Conservation (phyloP, 768 basidiomycete species). For the Dentipellis fragilis region DNA sequence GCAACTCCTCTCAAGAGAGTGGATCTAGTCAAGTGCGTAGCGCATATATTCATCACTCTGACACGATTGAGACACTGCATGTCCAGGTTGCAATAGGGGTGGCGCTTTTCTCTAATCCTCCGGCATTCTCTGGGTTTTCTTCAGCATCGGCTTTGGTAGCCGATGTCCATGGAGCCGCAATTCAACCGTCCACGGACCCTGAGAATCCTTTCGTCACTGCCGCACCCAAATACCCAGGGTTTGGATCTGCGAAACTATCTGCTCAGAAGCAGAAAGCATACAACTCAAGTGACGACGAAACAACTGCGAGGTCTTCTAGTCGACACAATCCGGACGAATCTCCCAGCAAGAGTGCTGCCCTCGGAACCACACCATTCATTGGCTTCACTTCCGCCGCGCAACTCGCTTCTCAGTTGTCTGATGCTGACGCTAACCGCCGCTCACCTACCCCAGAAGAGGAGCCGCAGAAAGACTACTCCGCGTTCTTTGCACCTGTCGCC, state of each 20-base stretch:
- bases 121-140: neutral
- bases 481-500: neutral
- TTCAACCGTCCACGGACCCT: neutral
- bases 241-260: neutral
- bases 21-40: neutral
- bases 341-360: neutral
- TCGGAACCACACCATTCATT: neutral
- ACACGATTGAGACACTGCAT: neutral
- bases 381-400: neutral
- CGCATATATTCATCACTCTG: neutral
- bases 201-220: constrained; percentile 8
- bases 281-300: neutral
- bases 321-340: neutral
- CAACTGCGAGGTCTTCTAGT: neutral
- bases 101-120: neutral
- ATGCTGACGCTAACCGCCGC: neutral
- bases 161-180: neutral
- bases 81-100: neutral
- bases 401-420: neutral
- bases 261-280: neutral
- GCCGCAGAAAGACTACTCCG: neutral
- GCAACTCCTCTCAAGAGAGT: constrained; percentile 1
- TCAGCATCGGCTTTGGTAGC: neutral
- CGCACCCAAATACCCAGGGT: neutral
- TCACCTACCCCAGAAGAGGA: neutral